These are phyloP conservation scores for Scutellaria minor DNA, from an alignment of 257 asterid genomes.

Conservation along the genomic window DNA sequence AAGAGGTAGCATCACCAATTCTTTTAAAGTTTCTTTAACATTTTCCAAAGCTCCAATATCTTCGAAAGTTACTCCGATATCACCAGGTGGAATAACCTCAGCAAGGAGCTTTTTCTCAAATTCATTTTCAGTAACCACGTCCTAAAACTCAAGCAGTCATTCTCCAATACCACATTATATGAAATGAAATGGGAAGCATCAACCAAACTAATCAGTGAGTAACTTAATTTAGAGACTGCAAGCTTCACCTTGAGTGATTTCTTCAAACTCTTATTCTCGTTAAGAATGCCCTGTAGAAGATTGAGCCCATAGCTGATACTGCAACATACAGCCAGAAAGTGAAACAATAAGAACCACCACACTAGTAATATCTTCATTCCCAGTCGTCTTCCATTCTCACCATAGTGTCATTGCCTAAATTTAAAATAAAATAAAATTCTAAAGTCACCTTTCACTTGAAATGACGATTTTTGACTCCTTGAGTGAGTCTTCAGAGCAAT, in stretches of 20 bases:
- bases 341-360: constrained; percentile 36
- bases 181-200: constrained; percentile 26
- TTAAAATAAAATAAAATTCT: too few species aligned
- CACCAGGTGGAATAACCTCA: constrained; percentile 86
- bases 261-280: constrained; percentile 72
- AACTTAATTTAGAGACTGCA: constrained; percentile 26
- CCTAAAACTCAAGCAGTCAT: constrained; percentile 53
- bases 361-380: constrained; percentile 5
- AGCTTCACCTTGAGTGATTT: constrained; percentile 71
- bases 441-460: constrained; percentile 65
- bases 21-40: constrained; percentile 91
- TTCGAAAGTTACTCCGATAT: constrained; percentile 84
- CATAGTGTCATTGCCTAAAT: background rate
- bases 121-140: constrained; percentile 84
- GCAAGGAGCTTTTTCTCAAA: constrained; percentile 84
- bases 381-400: constrained; percentile 15
- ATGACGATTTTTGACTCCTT: constrained; percentile 59
- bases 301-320: constrained; percentile 76
- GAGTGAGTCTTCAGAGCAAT: constrained; percentile 49
- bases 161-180: constrained; percentile 23
- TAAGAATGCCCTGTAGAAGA: constrained; percentile 72
- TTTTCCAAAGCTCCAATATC: constrained; percentile 92
- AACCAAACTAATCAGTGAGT: constrained; percentile 25
- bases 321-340: constrained; percentile 37
- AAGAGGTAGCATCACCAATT: constrained; percentile 89